These are phyloP conservation scores for Aureobasidium mangrovei DNA, from an alignment of 2,329 filamentous ascomycete genomes.

Conservation along the genomic window DNA sequence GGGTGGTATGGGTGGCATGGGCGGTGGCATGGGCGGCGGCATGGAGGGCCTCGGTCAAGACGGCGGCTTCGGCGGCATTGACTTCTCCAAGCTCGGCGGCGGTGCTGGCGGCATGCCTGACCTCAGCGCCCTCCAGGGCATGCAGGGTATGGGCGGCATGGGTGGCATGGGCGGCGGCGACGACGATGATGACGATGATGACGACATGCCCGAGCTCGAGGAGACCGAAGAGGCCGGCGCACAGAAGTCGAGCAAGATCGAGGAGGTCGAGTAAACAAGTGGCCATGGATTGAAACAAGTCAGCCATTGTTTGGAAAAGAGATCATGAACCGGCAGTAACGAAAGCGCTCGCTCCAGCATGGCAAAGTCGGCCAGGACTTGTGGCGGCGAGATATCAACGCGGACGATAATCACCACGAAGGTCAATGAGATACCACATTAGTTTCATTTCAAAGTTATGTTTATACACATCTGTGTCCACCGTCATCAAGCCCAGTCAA, in stretches of 20 bases:
- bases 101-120: slow-evolving; percentile 28
- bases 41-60: slow-evolving; percentile 52
- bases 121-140: slow-evolving; percentile 20
- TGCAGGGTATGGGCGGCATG: slow-evolving; percentile 12
- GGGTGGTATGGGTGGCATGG: slow-evolving; percentile 32
- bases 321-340: slow-evolving; percentile 8
- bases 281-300: neutral
- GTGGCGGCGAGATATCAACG: neutral
- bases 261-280: slow-evolving; percentile 34
- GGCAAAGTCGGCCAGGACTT: neutral
- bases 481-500: neutral
- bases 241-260: slow-evolving; percentile 31
- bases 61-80: slow-evolving; percentile 76
- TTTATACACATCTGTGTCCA: neutral
- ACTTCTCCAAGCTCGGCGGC: slow-evolving; percentile 79
- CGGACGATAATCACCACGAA: slow-evolving; percentile 9
- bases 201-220: slow-evolving; percentile 70
- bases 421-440: slow-evolving; percentile 12
- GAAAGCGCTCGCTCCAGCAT: neutral
- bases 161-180: slow-evolving; percentile 15
- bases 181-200: slow-evolving; percentile 52
- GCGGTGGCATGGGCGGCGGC: slow-evolving; percentile 45
- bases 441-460: neutral
- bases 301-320: slow-evolving; percentile 2
- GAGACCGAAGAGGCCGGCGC: slow-evolving; percentile 44